phyloP scores from a whole-genome alignment of 148 eudicot species.

The Silene latifolia region DNA sequence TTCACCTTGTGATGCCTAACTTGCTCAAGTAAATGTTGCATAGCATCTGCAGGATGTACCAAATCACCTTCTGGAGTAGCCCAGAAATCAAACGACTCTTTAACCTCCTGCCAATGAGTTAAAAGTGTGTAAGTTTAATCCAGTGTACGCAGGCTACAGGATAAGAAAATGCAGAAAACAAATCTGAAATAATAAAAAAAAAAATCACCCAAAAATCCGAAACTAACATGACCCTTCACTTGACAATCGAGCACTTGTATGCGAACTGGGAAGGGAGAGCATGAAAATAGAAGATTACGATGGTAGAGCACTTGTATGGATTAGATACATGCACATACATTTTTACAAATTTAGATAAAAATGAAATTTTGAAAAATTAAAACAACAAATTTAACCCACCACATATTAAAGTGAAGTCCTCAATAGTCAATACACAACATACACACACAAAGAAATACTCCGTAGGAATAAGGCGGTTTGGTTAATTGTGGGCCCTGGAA shows the following conservation, averaged over 20 bases:
- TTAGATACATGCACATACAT: too few relatives aligned
- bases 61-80: constrained; percentile 88
- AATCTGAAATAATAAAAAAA: not conserved
- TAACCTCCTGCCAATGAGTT: constrained; percentile 64
- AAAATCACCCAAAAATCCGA: not conserved
- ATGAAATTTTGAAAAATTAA: too few relatives aligned
- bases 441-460: too few relatives aligned
- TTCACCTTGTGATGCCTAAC: constrained; percentile 88
- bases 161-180: not conserved
- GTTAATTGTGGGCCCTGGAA: too few relatives aligned
- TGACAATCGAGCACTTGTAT: not conserved
- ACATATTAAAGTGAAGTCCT: too few relatives aligned
- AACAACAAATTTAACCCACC: too few relatives aligned
- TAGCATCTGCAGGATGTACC: constrained; percentile 95
- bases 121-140: constrained; percentile 1
- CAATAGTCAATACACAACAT: too few relatives aligned
- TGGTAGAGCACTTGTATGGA: too few relatives aligned
- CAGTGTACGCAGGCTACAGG: not conserved
- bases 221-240: not conserved
- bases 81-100: constrained; percentile 87
- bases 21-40: constrained; percentile 86
- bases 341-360: too few relatives aligned
- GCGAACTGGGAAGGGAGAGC: not conserved
- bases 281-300: not conserved
- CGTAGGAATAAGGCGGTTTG: too few relatives aligned